Evolutionary conservation across 768 basidiomycete species (phyloP), one percentile per base, ranked within the genome.

Genomic region (Pisolithus tinctorius): DNA sequence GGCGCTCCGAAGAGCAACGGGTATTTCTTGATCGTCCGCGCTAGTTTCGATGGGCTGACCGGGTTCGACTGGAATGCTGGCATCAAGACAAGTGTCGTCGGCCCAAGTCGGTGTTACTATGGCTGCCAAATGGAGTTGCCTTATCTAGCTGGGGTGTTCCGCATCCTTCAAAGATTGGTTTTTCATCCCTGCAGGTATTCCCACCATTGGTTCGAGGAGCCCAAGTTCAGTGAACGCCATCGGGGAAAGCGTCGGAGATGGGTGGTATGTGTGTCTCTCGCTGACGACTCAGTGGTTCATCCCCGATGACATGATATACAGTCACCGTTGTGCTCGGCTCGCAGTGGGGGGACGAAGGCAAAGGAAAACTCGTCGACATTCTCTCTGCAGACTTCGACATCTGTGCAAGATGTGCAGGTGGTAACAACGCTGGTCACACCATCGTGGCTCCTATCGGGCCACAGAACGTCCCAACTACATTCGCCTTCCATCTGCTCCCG

Each of bases 371-470:
- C 50, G 96, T 96, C 52, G 96, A 99, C 67, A 92, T 99, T 63
- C 79, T 99, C 57, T 81, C 93, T 37, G 89, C 87, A 13, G 81
- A 94, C 40, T 77, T 81, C 53, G 96, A 99, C 68, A 67, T 98
- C 65, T 98, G 94, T 62, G 95, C 93, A 17, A 81, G 96, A 44
- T 97, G 93, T 66, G 96, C 96, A 11, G 96, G 96, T 13, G 96
- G 96, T 10, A 98, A 97, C 74, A 99, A 99, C 66, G 96, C 96
- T 23, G 96, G 96, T 2, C 96, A 99, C 71, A 98, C 96, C 23
- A 97, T 99, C 67, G 86, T 99, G 56, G 90, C 83, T 5, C 84
- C 86, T 5, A 67, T 80, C 25, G 79, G 81, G 10, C 78, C 83
- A 43, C 80, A 89, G 53, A 79, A 80, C 42, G 74, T 81, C 52